Conservation (phyloP, 176 grass and related monocot species). For the Phyllostachys edulis region DNA sequence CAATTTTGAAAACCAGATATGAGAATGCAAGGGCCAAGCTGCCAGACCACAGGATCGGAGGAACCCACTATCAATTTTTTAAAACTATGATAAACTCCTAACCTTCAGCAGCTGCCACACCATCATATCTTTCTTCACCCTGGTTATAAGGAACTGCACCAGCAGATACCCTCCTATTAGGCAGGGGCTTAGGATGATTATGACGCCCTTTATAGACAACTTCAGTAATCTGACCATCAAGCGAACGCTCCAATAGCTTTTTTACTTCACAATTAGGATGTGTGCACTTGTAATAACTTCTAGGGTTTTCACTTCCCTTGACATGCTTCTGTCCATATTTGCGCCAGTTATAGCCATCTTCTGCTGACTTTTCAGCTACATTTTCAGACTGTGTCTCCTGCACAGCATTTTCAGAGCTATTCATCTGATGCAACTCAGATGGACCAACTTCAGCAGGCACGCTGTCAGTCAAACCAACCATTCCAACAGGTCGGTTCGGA, state of each 20-base stretch:
- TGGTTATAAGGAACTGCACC: constrained; percentile 53
- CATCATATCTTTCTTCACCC: constrained; percentile 73
- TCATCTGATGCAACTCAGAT: constrained; percentile 41
- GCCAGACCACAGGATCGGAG: constrained; percentile 11
- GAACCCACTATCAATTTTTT: neutral
- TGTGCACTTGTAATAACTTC: constrained; percentile 99
- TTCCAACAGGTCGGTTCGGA: constrained; percentile 51
- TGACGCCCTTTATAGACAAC: constrained; percentile 88
- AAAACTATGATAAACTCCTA: constrained; percentile 18
- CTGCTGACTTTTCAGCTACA: constrained; percentile 67
- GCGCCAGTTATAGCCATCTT: constrained; percentile 94
- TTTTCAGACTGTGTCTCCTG: constrained; percentile 53
- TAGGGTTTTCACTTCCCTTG: constrained; percentile 95
- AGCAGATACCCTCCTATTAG: constrained; percentile 64
- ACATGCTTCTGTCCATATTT: constrained; percentile 99
- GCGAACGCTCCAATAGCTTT: constrained; percentile 85
- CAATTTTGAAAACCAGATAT: constrained; percentile 8
- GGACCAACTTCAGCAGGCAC: constrained; percentile 50
- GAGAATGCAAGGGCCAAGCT: neutral
- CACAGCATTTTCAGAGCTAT: constrained; percentile 45
- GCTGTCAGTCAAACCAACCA: constrained; percentile 40
- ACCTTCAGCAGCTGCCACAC: constrained; percentile 61
- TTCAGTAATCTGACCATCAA: constrained; percentile 91
- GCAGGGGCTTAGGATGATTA: constrained; percentile 87
- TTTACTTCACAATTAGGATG: constrained; percentile 97